Percentiles rank a stretch among this genome's conserved stretches.
These are phyloP conservation scores for Halocafeteria seosinensis DNA, from an alignment of 108 stramenopile genomes.

Conservation along the genomic window DNA sequence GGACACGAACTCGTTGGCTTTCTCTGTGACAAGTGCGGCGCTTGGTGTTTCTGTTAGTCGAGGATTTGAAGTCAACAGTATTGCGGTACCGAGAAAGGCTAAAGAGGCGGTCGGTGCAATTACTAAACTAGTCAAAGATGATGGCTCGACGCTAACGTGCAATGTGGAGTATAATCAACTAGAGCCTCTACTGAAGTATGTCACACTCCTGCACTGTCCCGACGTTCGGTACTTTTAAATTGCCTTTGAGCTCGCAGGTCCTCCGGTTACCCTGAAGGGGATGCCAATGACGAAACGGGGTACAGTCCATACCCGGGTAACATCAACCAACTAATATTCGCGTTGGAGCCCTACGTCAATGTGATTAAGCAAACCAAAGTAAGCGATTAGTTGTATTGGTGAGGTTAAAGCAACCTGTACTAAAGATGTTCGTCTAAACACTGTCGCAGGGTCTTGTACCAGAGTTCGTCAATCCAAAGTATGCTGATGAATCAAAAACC, in stretches of 20 bases:
- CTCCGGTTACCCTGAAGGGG: slow-evolving; percentile 61
- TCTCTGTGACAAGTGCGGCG: slow-evolving; percentile 69
- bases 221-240: too few relatives aligned
- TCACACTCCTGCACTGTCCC: too few relatives aligned
- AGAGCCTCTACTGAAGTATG: slow-evolving; percentile 80
- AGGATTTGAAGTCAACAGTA: slow-evolving; percentile 81
- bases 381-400: too few relatives aligned
- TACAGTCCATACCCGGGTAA: slow-evolving; percentile 90
- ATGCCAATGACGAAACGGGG: slow-evolving; percentile 75
- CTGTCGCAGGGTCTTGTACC: slow-evolving; percentile 83
- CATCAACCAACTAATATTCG: slow-evolving; percentile 83
- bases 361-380: slow-evolving; percentile 46
- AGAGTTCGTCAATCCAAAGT: slow-evolving; percentile 98
- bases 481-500: slow-evolving; percentile 65
- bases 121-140: slow-evolving; percentile 44
- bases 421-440: too few relatives aligned
- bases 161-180: slow-evolving; percentile 99
- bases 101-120: slow-evolving; percentile 97
- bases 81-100: slow-evolving; percentile 82
- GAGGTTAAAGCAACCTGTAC: too few relatives aligned
- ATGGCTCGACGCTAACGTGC: slow-evolving; percentile 39
- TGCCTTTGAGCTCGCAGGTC: too few relatives aligned
- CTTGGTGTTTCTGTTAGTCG: slow-evolving; percentile 70
- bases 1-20: slow-evolving; percentile 95
- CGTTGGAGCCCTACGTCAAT: slow-evolving; percentile 55